phyloP scores from a whole-genome alignment of 2,329 filamentous ascomycete genomes.

The Xylariales sp. region DNA sequence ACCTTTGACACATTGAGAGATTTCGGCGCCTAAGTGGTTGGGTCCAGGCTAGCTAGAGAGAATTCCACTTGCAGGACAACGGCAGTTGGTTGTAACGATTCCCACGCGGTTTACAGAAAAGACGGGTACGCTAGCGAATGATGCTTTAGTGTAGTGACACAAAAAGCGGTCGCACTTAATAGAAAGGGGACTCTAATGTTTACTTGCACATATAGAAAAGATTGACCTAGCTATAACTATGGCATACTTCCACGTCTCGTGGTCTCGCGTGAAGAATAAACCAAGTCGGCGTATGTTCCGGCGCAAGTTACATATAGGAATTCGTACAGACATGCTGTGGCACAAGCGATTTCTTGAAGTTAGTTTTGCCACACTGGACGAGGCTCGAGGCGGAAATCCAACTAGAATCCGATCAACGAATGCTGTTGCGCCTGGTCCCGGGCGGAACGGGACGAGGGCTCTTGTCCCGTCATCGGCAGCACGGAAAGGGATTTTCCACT shows the following conservation, averaged over 20 bases:
- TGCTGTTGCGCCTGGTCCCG: conserved; percentile 17
- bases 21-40: conserved; percentile 18
- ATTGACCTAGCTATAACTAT: conserved; percentile 13
- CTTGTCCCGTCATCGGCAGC: conserved; percentile 25
- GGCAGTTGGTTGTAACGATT: conserved; percentile 10
- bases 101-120: conserved; percentile 22
- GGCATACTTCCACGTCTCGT: background rate
- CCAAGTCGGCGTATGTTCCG: conserved; percentile 3
- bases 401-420: conserved; percentile 18
- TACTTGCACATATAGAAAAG: conserved; percentile 20
- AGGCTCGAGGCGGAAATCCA: conserved; percentile 18
- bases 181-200: conserved; percentile 21
- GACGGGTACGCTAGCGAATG: conserved; percentile 17
- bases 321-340: background rate
- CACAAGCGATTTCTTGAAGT: background rate
- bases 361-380: conserved; percentile 13
- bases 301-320: conserved; percentile 6
- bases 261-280: conserved; percentile 20
- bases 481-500: conserved; percentile 28
- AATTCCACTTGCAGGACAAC: conserved; percentile 12
- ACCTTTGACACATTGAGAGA: conserved; percentile 13
- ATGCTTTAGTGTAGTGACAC: background rate
- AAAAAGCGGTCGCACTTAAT: conserved; percentile 17
- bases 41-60: conserved; percentile 5
- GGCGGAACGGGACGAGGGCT: conserved; percentile 29